Evolutionary conservation across 768 basidiomycete species (phyloP).

Genomic region (Mycena polygramma): DNA sequence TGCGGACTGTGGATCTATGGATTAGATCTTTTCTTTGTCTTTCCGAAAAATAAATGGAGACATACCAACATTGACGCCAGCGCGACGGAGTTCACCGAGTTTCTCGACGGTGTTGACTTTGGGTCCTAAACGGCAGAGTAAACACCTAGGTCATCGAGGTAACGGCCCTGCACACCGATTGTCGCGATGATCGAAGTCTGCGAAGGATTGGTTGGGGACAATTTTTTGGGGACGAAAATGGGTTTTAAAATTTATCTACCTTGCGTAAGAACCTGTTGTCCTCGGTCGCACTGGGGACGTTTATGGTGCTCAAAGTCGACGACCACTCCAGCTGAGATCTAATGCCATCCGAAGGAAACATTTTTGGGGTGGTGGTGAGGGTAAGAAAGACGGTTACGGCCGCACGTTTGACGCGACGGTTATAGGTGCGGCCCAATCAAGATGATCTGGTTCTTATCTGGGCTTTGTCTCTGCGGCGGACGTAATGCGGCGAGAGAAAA

Average conservation of each 20-base stretch:
- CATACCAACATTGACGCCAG: conserved; percentile 98
- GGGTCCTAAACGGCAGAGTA: conserved; percentile 71
- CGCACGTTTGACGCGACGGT: conserved; percentile 30
- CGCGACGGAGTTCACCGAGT: conserved; percentile 84
- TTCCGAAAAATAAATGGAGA: conserved; percentile 27
- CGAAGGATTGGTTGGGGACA: conserved; percentile 33
- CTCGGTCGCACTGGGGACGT: conserved; percentile 78
- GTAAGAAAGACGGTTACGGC: conserved; percentile 30
- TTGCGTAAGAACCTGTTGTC: conserved; percentile 92
- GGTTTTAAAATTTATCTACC: conserved; percentile 62
- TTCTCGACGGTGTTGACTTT: conserved; percentile 95
- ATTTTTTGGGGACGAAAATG: conserved; percentile 21
- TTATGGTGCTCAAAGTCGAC: conserved; percentile 81
- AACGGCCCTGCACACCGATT: conserved; percentile 73
- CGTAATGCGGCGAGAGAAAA: conserved; percentile 10
- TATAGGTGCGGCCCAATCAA: not conserved
- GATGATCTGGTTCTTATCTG: conserved; percentile 12
- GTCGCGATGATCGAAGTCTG: conserved; percentile 99
- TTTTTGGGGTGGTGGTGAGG: conserved; percentile 39
- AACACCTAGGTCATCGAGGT: conserved; percentile 29
- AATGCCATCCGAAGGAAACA: conserved; percentile 72
- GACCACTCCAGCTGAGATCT: conserved; percentile 95
- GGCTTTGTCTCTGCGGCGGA: not conserved
- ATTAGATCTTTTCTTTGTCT: not conserved
- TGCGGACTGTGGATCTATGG: conserved; percentile 78